Percentiles rank a stretch among this genome's conserved stretches.
phyloP scores from a whole-genome alignment of 148 eudicot genomes.

The Cornus florida region DNA sequence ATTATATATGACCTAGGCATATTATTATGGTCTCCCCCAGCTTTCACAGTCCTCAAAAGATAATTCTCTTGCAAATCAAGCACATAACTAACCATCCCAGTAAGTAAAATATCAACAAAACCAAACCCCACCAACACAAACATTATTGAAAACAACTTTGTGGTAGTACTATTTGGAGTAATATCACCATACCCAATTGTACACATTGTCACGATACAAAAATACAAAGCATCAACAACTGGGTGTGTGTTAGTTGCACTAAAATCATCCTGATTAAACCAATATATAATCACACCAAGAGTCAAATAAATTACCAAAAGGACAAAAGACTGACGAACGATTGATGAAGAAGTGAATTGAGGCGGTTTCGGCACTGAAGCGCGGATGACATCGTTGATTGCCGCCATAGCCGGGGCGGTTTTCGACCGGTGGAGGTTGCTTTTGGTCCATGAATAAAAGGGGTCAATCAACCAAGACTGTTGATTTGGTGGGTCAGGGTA shows the following conservation, averaged over 20 bases:
- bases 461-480: constrained; percentile 61
- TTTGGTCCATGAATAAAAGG: constrained; percentile 38
- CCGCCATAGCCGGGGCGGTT: constrained; percentile 95
- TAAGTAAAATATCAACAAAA: constrained; percentile 83
- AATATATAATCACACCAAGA: constrained; percentile 71
- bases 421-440: constrained; percentile 71
- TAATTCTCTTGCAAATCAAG: constrained; percentile 90
- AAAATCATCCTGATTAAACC: constrained; percentile 49
- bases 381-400: constrained; percentile 51
- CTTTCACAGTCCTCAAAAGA: constrained; percentile 59
- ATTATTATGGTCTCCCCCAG: constrained; percentile 33
- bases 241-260: constrained; percentile 66
- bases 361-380: constrained; percentile 28
- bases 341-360: constrained; percentile 36
- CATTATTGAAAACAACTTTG: constrained; percentile 76
- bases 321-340: constrained; percentile 67
- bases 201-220: constrained; percentile 97
- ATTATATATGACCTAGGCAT: constrained; percentile 47
- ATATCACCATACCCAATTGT: constrained; percentile 98
- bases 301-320: constrained; percentile 68
- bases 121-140: constrained; percentile 96
- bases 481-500: constrained; percentile 21
- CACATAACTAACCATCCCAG: constrained; percentile 91
- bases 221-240: constrained; percentile 92
- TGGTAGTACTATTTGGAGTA: constrained; percentile 63